Evolutionary conservation across 1,284 basidiomycete genomes (phyloP).

Genomic region (Ustilago esculenta): DNA sequence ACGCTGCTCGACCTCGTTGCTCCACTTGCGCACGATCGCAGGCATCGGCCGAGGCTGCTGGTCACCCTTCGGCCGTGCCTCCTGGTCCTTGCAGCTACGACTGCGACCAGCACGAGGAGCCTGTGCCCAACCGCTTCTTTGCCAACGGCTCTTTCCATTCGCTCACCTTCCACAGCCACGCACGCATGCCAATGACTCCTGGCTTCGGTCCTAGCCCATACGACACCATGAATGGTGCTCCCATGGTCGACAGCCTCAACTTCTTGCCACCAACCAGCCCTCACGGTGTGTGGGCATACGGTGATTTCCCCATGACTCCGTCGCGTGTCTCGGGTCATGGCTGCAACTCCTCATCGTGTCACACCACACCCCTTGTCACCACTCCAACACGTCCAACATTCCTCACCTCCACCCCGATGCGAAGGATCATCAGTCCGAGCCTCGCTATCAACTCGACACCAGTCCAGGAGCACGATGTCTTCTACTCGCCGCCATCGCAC

Average conservation of each 20-base stretch:
- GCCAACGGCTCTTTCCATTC: conserved; percentile 50
- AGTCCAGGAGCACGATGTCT: conserved; percentile 44
- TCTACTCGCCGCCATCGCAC: conserved; percentile 46
- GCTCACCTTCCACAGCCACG: conserved; percentile 51
- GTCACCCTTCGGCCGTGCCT: conserved; percentile 48
- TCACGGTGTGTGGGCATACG: conserved; percentile 45
- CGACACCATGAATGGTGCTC: conserved; percentile 29
- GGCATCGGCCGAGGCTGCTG: conserved; percentile 51
- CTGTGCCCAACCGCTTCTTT: conserved; percentile 42
- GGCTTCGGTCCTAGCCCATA: conserved; percentile 30
- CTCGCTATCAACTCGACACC: conserved; percentile 50
- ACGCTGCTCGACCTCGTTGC: conserved; percentile 50
- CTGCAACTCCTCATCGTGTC: conserved; percentile 32
- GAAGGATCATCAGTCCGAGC: conserved; percentile 49
- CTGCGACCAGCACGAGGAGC: conserved; percentile 44
- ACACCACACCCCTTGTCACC: conserved; percentile 38
- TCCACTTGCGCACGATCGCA: conserved; percentile 50
- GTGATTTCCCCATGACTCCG: conserved; percentile 47
- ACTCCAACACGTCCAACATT: conserved; percentile 36
- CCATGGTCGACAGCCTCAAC: conserved; percentile 44
- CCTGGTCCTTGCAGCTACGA: conserved; percentile 46
- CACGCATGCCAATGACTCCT: conserved; percentile 41
- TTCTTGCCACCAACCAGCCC: conserved; percentile 44
- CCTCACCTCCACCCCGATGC: conserved; percentile 46
- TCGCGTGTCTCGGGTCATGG: conserved; percentile 33